These are phyloP conservation scores for Pichia pseudocactophila DNA, from an alignment of 805 yeast species.

Conservation along the genomic window DNA sequence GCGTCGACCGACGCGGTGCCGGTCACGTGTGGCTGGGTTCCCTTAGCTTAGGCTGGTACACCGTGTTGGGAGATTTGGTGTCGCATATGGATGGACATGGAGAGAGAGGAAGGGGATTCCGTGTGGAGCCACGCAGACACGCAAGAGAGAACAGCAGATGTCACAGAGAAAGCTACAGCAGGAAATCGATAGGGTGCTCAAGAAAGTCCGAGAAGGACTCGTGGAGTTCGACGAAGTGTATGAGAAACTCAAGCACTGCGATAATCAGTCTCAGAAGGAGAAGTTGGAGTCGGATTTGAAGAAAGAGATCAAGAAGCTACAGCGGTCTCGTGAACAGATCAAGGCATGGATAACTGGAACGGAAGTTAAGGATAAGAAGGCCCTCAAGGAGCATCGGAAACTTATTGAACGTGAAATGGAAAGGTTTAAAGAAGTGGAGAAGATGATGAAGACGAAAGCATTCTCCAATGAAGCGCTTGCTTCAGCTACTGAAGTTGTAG, in stretches of 20 bases:
- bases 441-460: slow-evolving; percentile 87
- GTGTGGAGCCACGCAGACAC: neutral
- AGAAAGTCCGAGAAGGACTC: slow-evolving; percentile 88
- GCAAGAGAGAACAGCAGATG: slow-evolving; percentile 21
- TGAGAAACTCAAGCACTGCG: slow-evolving; percentile 74
- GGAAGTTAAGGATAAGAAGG: slow-evolving; percentile 84
- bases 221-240: slow-evolving; percentile 76
- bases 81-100: too few species aligned
- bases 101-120: neutral
- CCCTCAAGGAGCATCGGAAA: slow-evolving; percentile 65
- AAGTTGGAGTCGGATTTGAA: slow-evolving; percentile 87
- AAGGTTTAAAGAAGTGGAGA: slow-evolving; percentile 88
- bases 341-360: slow-evolving; percentile 90
- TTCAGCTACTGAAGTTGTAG: slow-evolving; percentile 43
- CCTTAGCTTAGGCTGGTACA: too few species aligned
- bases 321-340: slow-evolving; percentile 88
- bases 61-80: too few species aligned
- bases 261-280: slow-evolving; percentile 83
- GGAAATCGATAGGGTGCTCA: slow-evolving; percentile 89
- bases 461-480: slow-evolving; percentile 89
- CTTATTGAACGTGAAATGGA: slow-evolving; percentile 81
- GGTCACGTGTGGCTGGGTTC: too few species aligned
- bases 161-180: slow-evolving; percentile 43
- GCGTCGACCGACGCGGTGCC: neutral
- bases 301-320: slow-evolving; percentile 90